Percentiles rank a stretch among this genome's conserved stretches.
phyloP scores from a whole-genome alignment of 176 grass and related monocot species.

The Oryza glaberrima region DNA sequence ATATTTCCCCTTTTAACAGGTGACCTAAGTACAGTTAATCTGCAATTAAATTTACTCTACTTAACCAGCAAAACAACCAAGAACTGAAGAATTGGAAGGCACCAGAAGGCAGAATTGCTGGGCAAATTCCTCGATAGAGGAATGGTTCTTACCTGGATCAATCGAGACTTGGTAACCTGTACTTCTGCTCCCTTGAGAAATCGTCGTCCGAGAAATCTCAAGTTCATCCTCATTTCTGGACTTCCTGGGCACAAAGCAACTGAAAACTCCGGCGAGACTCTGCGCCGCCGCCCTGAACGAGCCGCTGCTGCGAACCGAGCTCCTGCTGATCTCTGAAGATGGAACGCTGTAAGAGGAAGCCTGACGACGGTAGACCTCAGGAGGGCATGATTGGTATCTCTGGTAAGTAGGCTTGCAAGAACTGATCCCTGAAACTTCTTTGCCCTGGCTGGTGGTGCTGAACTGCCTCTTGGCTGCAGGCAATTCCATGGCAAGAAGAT shows the following conservation, averaged over 20 bases:
- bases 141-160: conserved; percentile 33
- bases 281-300: conserved; percentile 38
- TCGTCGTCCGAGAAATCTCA: background rate
- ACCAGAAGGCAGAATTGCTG: background rate
- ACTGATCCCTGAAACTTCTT: conserved; percentile 3
- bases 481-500: conserved; percentile 15
- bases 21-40: background rate
- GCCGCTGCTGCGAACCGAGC: conserved; percentile 31
- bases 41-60: background rate
- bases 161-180: conserved; percentile 28
- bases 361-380: conserved; percentile 38
- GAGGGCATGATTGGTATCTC: background rate
- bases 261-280: conserved; percentile 41
- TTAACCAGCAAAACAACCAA: background rate
- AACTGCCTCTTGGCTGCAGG: conserved; percentile 28
- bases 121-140: background rate
- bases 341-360: conserved; percentile 37
- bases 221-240: conserved; percentile 5
- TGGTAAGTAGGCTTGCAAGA: background rate
- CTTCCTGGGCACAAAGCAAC: conserved; percentile 48
- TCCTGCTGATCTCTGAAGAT: conserved; percentile 42
- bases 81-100: background rate
- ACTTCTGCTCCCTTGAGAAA: conserved; percentile 18
- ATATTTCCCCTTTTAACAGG: background rate
- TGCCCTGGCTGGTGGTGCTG: conserved; percentile 8